A percentile compares a stretch with the other conserved stretches of the same genome.
Evolutionary conservation across 2,329 filamentous ascomycete genomes (phyloP).

Genomic region (Epichloe gansuensis): DNA sequence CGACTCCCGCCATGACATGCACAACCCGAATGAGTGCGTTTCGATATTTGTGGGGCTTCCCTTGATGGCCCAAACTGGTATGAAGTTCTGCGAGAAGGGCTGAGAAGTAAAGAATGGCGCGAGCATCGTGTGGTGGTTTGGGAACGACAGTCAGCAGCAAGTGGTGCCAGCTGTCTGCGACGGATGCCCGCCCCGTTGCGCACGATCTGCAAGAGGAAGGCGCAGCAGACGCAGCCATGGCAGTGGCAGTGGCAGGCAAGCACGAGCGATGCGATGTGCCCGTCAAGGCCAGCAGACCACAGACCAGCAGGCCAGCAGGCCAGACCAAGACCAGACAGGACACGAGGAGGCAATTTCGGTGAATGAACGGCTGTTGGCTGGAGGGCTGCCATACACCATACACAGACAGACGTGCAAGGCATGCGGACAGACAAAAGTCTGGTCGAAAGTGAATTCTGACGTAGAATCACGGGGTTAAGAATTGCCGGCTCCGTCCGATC

Average conservation of each 20-base stretch:
- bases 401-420: background rate
- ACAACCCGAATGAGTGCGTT: constrained; percentile 18
- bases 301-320: background rate
- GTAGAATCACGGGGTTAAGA: constrained; percentile 3
- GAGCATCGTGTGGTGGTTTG: constrained; percentile 2
- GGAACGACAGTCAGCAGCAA: background rate
- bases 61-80: background rate
- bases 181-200: background rate
- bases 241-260: background rate
- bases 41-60: background rate
- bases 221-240: background rate
- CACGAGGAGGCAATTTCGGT: background rate
- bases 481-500: constrained; percentile 5
- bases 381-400: background rate
- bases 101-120: background rate
- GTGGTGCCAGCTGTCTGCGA: background rate
- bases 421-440: too few species aligned
- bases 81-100: background rate
- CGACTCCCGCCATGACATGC: constrained; percentile 22
- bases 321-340: background rate
- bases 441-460: background rate
- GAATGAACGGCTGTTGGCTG: too few species aligned
- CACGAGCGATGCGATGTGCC: background rate
- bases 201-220: background rate
- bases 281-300: background rate